These are phyloP conservation scores for Lantana camara DNA, from an alignment of 257 asterid genomes.

Conservation along the genomic window DNA sequence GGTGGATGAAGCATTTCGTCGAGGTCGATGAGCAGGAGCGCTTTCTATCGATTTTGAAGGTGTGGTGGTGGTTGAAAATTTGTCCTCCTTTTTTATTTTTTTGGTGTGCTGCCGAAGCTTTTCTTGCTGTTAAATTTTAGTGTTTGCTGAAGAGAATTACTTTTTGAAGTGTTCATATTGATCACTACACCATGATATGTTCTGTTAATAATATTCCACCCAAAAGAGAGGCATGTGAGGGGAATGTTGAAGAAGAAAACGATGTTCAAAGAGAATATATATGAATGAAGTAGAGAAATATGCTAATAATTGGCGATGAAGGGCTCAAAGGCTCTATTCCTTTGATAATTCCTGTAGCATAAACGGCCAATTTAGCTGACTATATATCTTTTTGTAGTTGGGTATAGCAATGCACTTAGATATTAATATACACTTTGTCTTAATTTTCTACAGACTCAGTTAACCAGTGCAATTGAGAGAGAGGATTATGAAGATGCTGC, in stretches of 20 bases:
- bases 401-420: constrained; percentile 11
- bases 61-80: constrained; percentile 17
- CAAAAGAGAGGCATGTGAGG: background rate
- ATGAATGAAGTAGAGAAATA: background rate
- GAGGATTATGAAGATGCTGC: constrained; percentile 97
- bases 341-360: background rate
- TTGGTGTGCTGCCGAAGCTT: constrained; percentile 5
- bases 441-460: constrained; percentile 60
- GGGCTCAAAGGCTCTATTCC: background rate
- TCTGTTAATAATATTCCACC: background rate
- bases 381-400: background rate
- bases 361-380: constrained; percentile 1
- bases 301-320: background rate
- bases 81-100: background rate
- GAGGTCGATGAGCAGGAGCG: constrained; percentile 90
- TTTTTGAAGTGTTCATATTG: background rate
- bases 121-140: background rate
- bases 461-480: constrained; percentile 59
- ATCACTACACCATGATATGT: background rate
- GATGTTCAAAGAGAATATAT: background rate
- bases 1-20: constrained; percentile 78
- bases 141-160: background rate
- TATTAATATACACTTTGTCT: constrained; percentile 26
- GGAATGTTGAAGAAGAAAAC: background rate
- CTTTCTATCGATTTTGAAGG: constrained; percentile 70